phyloP scores from a whole-genome alignment of 768 basidiomycete species.

The Mycena capillaripes region DNA sequence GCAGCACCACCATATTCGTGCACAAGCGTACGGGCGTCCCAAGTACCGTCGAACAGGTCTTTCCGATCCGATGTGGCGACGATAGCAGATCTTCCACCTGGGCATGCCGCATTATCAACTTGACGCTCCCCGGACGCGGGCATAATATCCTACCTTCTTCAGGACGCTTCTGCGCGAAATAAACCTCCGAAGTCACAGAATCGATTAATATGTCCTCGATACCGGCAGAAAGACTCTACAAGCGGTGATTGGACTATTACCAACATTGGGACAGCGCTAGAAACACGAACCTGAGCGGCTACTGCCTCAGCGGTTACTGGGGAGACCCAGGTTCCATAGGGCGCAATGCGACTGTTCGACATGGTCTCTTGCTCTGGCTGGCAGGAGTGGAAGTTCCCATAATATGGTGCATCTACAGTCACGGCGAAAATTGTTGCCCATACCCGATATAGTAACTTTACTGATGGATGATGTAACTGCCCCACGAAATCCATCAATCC shows the following conservation, averaged over 20 bases:
- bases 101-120: too few relatives aligned
- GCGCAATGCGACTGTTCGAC: background rate
- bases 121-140: too few relatives aligned
- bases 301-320: background rate
- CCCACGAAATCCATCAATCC: too few relatives aligned
- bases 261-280: too few relatives aligned
- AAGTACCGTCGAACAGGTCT: conserved; percentile 2
- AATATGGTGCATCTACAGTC: too few relatives aligned
- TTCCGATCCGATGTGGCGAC: background rate
- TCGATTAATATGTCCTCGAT: conserved; percentile 8
- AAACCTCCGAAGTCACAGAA: conserved; percentile 5
- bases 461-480: too few relatives aligned
- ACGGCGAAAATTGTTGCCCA: too few relatives aligned
- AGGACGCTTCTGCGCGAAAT: conserved; percentile 13
- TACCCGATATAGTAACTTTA: too few relatives aligned
- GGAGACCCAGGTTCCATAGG: background rate
- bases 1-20: conserved; percentile 21
- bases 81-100: conserved; percentile 4
- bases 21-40: conserved; percentile 16
- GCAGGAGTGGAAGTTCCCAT: too few relatives aligned
- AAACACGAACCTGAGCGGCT: background rate
- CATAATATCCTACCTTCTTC: conserved; percentile 10
- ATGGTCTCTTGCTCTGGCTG: too few relatives aligned
- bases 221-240: background rate
- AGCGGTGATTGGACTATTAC: too few relatives aligned